Percentiles rank a stretch among this genome's conserved stretches.
Evolutionary conservation across 768 basidiomycete genomes (phyloP).

Genomic region (Tulasnella sp.): DNA sequence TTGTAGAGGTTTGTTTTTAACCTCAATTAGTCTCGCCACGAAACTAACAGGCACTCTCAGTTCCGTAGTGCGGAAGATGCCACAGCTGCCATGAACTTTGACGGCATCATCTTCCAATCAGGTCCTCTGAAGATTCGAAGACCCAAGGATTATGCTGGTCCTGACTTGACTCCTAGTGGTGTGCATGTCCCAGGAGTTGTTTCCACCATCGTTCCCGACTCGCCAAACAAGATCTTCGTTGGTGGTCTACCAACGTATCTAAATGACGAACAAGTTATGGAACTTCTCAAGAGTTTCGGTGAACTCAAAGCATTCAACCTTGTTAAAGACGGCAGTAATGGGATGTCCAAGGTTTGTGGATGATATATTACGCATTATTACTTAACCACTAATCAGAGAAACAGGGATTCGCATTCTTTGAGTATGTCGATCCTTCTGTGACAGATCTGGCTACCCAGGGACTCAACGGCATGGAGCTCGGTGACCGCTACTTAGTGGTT

Average conservation of each 20-base stretch:
- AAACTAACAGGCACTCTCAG: conserved; percentile 30
- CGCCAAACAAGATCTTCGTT: conserved; percentile 95
- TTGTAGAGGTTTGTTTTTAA: conserved; percentile 64
- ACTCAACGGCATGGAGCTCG: conserved; percentile 94
- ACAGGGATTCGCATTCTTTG: conserved; percentile 98
- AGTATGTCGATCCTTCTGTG: conserved; percentile 78
- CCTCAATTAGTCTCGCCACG: not conserved
- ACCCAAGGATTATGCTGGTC: conserved; percentile 91
- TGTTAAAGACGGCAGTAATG: conserved; percentile 85
- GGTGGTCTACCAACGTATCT: conserved; percentile 92
- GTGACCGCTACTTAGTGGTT: conserved; percentile 88
- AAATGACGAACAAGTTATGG: conserved; percentile 97
- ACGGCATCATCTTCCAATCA: conserved; percentile 91
- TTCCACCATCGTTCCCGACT: conserved; percentile 94
- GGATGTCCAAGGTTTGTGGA: conserved; percentile 62
- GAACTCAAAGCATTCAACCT: conserved; percentile 97
- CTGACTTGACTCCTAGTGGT: conserved; percentile 39
- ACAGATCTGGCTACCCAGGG: conserved; percentile 95
- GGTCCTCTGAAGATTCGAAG: conserved; percentile 94
- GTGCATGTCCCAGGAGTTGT: conserved; percentile 88
- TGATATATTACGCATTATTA: not conserved
- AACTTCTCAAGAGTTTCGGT: conserved; percentile 91
- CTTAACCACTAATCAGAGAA: not conserved
- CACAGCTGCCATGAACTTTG: conserved; percentile 92
- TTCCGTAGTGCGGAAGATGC: conserved; percentile 97